These are phyloP conservation scores for Wickerhamomyces chambardii DNA, from an alignment of 805 yeast species.

Conservation along the genomic window DNA sequence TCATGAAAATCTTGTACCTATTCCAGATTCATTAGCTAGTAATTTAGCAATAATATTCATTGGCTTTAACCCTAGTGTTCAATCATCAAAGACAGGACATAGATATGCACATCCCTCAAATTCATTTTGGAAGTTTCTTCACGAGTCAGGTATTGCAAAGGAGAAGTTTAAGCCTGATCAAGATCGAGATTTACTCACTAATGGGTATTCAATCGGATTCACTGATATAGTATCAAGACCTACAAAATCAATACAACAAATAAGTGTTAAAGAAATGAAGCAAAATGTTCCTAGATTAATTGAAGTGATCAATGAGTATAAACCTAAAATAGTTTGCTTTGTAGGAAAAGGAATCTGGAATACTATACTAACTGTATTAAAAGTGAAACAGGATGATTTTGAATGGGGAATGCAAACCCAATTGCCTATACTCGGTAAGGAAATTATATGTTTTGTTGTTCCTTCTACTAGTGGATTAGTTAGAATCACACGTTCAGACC, in stretches of 20 bases:
- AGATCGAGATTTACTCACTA: conserved; percentile 33
- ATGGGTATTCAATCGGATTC: conserved; percentile 47
- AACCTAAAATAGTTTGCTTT: conserved; percentile 40
- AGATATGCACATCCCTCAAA: conserved; percentile 68
- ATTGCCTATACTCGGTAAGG: conserved; percentile 4
- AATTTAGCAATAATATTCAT: conserved; percentile 40
- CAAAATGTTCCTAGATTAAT: conserved; percentile 45
- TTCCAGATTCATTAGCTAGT: conserved; percentile 13
- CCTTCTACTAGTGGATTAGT: conserved; percentile 74
- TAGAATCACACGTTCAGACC: conserved; percentile 35
- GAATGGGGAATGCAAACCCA: conserved; percentile 40
- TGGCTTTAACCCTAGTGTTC: conserved; percentile 68
- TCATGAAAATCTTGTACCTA: conserved; percentile 9
- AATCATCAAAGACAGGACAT: conserved; percentile 53
- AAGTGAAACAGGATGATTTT: conserved; percentile 28
- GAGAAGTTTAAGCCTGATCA: conserved; percentile 18
- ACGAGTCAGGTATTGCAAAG: conserved; percentile 37
- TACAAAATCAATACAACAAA: conserved; percentile 48
- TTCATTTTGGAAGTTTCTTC: conserved; percentile 57
- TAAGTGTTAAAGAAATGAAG: conserved; percentile 41
- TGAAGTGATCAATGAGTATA: conserved; percentile 26
- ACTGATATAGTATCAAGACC: conserved; percentile 64
- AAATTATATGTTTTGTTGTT: conserved; percentile 38
- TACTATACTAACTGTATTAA: conserved; percentile 29
- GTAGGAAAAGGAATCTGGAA: conserved; percentile 79